Evolutionary conservation across 164 flowering plant genomes (phyloP).

Genomic region (Sextonia rubra): DNA sequence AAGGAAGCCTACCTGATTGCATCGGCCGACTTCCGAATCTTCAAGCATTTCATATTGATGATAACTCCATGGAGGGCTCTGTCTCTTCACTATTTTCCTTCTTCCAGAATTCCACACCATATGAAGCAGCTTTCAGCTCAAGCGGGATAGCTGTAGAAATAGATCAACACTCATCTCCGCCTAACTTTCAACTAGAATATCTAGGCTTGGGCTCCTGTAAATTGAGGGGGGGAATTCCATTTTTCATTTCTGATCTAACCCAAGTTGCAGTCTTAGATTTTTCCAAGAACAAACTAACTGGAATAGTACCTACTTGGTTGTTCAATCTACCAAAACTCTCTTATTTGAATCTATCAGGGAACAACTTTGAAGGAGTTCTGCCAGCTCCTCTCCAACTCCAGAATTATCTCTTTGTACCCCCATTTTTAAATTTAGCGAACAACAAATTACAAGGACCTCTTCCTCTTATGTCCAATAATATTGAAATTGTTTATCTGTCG

Average conservation of each 20-base stretch:
- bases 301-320: constrained; percentile 5
- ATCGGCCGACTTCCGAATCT: constrained; percentile 13
- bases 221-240: neutral
- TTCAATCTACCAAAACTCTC: constrained; percentile 4
- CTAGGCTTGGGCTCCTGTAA: neutral
- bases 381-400: constrained; percentile 1
- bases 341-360: neutral
- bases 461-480: constrained; percentile 6
- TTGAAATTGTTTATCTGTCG: constrained; percentile 5
- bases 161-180: neutral
- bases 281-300: neutral
- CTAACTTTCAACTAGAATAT: constrained; percentile 2
- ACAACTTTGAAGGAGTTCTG: neutral
- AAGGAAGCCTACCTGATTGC: constrained; percentile 18
- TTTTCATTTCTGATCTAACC: neutral
- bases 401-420: neutral
- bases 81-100: constrained; percentile 6
- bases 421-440: constrained; percentile 2
- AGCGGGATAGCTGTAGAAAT: constrained; percentile 8
- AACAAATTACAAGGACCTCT: constrained; percentile 14
- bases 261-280: neutral
- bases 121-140: neutral
- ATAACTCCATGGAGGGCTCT: constrained; percentile 13
- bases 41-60: neutral
- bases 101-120: constrained; percentile 3